phyloP scores from a whole-genome alignment of 768 basidiomycete species.

The Auriculariales sp. region DNA sequence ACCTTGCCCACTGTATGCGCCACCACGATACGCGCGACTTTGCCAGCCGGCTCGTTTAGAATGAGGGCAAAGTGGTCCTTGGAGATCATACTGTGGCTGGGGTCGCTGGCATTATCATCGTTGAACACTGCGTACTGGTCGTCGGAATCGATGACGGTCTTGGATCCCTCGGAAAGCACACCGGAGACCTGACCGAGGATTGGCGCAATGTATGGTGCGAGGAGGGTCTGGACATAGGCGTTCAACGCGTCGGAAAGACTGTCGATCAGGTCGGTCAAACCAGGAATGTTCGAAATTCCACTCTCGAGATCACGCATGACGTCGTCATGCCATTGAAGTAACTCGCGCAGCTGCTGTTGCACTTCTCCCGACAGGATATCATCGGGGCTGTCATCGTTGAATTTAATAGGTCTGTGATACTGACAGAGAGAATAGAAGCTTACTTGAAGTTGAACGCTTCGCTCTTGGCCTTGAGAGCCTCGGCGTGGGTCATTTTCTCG shows the following conservation, averaged over 20 bases:
- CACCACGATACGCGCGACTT: conserved; percentile 54
- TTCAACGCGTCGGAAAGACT: conserved; percentile 50
- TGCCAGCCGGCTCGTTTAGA: conserved; percentile 62
- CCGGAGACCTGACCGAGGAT: conserved; percentile 42
- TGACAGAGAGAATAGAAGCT: background rate
- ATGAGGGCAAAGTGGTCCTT: conserved; percentile 66
- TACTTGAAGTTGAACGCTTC: conserved; percentile 50
- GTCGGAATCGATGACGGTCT: conserved; percentile 51
- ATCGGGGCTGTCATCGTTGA: conserved; percentile 23
- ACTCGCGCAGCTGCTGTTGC: conserved; percentile 35
- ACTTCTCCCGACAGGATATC: conserved; percentile 51
- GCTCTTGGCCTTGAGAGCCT: conserved; percentile 31
- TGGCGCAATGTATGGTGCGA: conserved; percentile 17
- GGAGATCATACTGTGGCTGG: conserved; percentile 57
- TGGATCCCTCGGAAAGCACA: conserved; percentile 45
- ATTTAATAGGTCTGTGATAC: background rate
- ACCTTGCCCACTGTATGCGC: conserved; percentile 45
- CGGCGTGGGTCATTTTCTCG: conserved; percentile 37
- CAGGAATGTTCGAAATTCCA: conserved; percentile 54
- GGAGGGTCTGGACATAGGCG: conserved; percentile 44
- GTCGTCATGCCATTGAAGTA: conserved; percentile 51
- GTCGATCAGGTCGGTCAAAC: conserved; percentile 40
- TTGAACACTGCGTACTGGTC: conserved; percentile 59
- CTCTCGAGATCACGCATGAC: conserved; percentile 36
- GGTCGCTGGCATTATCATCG: conserved; percentile 51